Evolutionary conservation across 2,329 filamentous ascomycete species (phyloP), one percentile per base, ranked within the genome.

Genomic region (Diaporthe australafricana): DNA sequence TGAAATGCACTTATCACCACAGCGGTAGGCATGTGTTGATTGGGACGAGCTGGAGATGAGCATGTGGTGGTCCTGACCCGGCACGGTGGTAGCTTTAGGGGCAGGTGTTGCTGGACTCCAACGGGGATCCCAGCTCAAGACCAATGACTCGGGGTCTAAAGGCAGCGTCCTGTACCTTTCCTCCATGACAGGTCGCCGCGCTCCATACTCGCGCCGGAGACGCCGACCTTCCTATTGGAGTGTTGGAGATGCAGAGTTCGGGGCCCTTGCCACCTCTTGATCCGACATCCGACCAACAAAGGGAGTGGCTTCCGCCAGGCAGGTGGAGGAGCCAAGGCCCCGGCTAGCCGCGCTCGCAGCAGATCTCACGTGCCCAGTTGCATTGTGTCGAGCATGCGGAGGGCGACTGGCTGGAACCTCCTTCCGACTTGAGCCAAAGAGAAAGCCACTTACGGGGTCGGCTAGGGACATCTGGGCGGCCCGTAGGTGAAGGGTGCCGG

Each of bases 191-290:
- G 55, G 42, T 27, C 6, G 55, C 55, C 55, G 55, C 22, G 55
- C 55, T 60, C 35, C 55, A n/a, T 20, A 20, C 9, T 60, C 56
- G 56, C 38, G 56, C 56, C 56, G 56, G 56, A 17, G 16, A 42
- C 38, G 11, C 56, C 56, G 56, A 45, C 56, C 56, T 60, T 30
- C 56, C 56, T 45, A 60, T 42, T 45, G 17, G 11, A 38, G 56
- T 38, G 1, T 27, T 60, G 56, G 56, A 60, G 38, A 60, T 11
- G 22, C 16, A 27, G 56, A 20, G 16, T 60, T 57, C 35, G 55
- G 20, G 56, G 56, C 16, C 38, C 20, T 60, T 45, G 22, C 56
- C 55, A 60, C 55, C 55, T 42, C 35, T 25, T 16, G 20, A 30
- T 22, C 55, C 55, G 55, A 42, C 55, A 60, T 20, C 32, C 55